Evolutionary conservation across 148 eudicot species (phyloP).

Genomic region (Amaranthus hypochondriacus): DNA sequence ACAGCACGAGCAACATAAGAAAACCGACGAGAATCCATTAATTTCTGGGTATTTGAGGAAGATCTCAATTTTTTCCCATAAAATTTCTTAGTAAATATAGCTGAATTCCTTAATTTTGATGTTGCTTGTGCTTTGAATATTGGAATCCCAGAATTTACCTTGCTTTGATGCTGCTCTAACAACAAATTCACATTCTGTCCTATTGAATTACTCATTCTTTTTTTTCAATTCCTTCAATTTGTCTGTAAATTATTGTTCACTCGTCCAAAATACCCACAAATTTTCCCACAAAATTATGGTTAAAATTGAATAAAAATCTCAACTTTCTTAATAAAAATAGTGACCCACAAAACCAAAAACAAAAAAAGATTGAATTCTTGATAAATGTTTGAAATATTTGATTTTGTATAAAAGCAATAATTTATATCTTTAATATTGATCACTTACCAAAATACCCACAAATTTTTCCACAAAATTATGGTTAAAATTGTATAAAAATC

Average conservation of each 20-base stretch:
- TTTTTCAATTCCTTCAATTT: neutral
- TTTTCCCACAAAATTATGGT: no score
- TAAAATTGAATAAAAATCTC: no score
- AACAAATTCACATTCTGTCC: slow-evolving; percentile 53
- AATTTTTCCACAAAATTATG: neutral
- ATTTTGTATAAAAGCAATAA: neutral
- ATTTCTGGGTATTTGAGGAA: slow-evolving; percentile 24
- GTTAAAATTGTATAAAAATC: neutral
- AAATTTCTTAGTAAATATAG: slow-evolving; percentile 42
- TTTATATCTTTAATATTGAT: neutral
- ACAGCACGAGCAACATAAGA: slow-evolving; percentile 55
- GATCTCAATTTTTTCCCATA: slow-evolving; percentile 36
- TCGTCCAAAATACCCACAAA: neutral
- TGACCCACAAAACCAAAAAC: neutral
- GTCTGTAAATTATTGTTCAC: neutral
- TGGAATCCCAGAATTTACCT: slow-evolving; percentile 44
- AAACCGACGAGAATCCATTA: slow-evolving; percentile 32
- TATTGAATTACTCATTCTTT: slow-evolving; percentile 64
- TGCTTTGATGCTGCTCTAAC: slow-evolving; percentile 44
- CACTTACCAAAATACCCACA: neutral
- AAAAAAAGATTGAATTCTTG: neutral
- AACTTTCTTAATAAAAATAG: no score
- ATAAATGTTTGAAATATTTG: neutral
- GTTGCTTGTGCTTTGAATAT: slow-evolving; percentile 49
- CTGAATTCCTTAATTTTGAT: slow-evolving; percentile 35